Evolutionary conservation across 148 eudicot genomes (phyloP).

Genomic region (Arctostaphylos glauca): DNA sequence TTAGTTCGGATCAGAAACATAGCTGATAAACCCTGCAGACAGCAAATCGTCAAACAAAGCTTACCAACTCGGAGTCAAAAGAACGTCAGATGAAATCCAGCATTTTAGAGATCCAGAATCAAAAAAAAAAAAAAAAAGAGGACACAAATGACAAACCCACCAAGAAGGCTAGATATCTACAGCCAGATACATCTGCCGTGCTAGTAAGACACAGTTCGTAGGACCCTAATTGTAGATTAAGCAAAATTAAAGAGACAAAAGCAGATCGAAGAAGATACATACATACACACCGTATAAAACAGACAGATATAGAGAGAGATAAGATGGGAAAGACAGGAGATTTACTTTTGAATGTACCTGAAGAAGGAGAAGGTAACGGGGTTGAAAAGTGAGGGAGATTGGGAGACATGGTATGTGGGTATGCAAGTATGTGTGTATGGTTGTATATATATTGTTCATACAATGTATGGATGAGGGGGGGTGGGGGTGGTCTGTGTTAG

Average conservation of each 20-base stretch:
- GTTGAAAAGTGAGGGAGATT: background rate
- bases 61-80: background rate
- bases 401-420: background rate
- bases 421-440: background rate
- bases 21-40: background rate
- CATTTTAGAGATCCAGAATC: background rate
- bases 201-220: background rate
- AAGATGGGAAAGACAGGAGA: background rate
- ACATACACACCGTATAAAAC: too few species aligned
- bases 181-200: background rate
- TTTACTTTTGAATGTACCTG: slow-evolving; percentile 1
- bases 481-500: background rate
- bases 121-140: background rate
- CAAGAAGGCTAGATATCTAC: background rate
- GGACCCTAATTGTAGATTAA: background rate
- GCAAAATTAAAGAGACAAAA: background rate
- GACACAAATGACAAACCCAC: background rate
- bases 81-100: background rate
- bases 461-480: too few species aligned
- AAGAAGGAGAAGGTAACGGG: background rate
- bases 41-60: background rate
- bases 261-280: too few species aligned
- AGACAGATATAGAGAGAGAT: background rate
- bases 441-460: background rate
- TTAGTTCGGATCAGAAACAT: background rate